Evolutionary conservation across 2,329 filamentous ascomycete genomes (phyloP), one percentile per base, ranked within the genome.

Genomic region (Trichophyton benhamiae): DNA sequence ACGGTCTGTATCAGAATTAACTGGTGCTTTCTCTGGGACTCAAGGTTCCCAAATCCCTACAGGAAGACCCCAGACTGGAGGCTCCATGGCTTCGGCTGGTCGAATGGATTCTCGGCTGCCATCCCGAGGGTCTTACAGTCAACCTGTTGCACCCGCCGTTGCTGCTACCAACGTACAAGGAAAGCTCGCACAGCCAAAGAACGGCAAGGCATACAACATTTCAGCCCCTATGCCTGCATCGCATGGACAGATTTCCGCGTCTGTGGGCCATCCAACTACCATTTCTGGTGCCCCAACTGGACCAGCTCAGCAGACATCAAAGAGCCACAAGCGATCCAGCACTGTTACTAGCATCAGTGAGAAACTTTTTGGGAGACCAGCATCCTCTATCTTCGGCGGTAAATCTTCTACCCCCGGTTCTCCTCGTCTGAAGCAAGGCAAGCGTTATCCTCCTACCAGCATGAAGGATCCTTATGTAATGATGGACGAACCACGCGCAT

Each of bases 121-220:
- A 65, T 89, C 86, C 66, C 84, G 88, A 65, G 82, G 88, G 72
- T 87, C 88, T 62, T 96, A 97, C 72, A 89, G 89, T 66, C 89
- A 95, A 74, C 94, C 92, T 57, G 86, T 86, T 53, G 89, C 90
- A 61, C 91, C 94, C 33, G 85, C 90, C 57, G 86, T 96, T 63
- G 91, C 91, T 57, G 87, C 88, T 67, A 94, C 91, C 59, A 96
- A 94, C 73, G 91, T 83, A 3, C 88, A 96, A 72, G 92, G 91
- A 65, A 88, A 88, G 65, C 90, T 97, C 68, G 88, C 94, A 66
- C 92, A 96, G 71, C 88, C 88, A 9, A 83, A 82, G 72, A 77
- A 66, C 59, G 77, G 80, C 65, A 83, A 86, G 69, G 84, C 83
- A 65, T 89, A 91, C 71, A 83, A 83, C 58, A 90, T 92, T 36